Conservation (phyloP, 1,284 basidiomycete genomes). For the Erythrobasidium hasegawianum region DNA sequence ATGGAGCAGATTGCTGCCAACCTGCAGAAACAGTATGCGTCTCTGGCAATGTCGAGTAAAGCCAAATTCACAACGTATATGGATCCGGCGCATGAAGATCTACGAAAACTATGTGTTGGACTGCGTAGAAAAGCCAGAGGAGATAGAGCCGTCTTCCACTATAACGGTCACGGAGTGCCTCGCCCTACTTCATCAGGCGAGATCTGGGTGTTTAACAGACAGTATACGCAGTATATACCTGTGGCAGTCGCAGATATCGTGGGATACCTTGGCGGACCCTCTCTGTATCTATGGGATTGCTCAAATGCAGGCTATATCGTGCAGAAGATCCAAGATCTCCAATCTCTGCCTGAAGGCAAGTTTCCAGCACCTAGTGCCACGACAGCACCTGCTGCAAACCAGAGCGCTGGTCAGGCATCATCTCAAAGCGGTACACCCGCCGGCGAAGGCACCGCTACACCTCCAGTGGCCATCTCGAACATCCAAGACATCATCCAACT, state of each 20-base stretch:
- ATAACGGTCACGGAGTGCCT: conserved; percentile 97
- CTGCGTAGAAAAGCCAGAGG: conserved; percentile 85
- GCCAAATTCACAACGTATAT: conserved; percentile 63
- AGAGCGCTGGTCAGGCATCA: conserved; percentile 34
- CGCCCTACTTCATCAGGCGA: conserved; percentile 95
- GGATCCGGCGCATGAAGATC: conserved; percentile 91
- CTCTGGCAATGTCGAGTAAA: conserved; percentile 81
- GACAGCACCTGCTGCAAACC: conserved; percentile 16
- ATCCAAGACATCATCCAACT: conserved; percentile 91
- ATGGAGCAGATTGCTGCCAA: conserved; percentile 66
- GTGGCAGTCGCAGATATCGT: conserved; percentile 53
- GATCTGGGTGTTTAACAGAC: conserved; percentile 97
- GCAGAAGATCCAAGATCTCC: conserved; percentile 83
- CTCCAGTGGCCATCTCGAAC: conserved; percentile 55
- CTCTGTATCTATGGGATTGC: conserved; percentile 98
- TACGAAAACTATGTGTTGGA: conserved; percentile 81
- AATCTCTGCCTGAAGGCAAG: conserved; percentile 79
- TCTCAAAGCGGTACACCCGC: conserved; percentile 33
- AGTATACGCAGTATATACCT: conserved; percentile 97
- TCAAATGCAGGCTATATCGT: conserved; percentile 92
- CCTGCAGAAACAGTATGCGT: conserved; percentile 93
- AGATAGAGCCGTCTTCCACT: conserved; percentile 93
- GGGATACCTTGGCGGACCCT: conserved; percentile 62
- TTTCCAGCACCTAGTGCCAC: conserved; percentile 45
- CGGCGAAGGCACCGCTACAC: conserved; percentile 49